These are phyloP conservation scores for Camellia japonica DNA, from an alignment of 148 eudicot species.

Conservation along the genomic window DNA sequence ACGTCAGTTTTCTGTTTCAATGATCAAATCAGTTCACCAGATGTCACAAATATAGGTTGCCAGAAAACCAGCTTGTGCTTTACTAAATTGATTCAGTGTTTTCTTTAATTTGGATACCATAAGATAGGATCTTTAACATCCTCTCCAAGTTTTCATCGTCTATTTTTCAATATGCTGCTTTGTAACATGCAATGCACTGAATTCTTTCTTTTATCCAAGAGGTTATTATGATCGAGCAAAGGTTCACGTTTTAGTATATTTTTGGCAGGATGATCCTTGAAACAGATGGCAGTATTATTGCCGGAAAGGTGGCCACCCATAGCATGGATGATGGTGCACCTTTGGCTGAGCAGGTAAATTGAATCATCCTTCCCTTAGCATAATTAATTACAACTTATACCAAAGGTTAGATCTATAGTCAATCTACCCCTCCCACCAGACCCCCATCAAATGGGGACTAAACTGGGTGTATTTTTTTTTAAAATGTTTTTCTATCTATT, in stretches of 20 bases:
- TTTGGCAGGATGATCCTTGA: constrained; percentile 87
- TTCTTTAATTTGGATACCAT: background rate
- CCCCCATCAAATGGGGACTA: too few species aligned
- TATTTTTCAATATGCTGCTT: background rate
- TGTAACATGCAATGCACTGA: background rate
- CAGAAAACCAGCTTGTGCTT: background rate
- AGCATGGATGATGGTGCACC: constrained; percentile 86
- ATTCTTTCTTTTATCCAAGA: background rate
- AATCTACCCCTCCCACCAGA: too few species aligned
- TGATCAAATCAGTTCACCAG: too few species aligned
- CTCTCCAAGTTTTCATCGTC: background rate
- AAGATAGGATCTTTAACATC: background rate
- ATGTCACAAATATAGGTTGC: background rate
- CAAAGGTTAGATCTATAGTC: too few species aligned
- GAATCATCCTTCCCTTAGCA: background rate
- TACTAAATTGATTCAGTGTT: background rate
- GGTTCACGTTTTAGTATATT: background rate
- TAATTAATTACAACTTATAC: too few species aligned
- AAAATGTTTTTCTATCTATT: too few species aligned
- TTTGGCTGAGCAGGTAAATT: constrained; percentile 80
- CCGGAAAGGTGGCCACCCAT: constrained; percentile 79
- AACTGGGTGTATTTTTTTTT: too few species aligned
- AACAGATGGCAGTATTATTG: constrained; percentile 86
- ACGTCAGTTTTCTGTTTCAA: too few species aligned
- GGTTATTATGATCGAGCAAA: background rate